Evolutionary conservation across 2,329 filamentous ascomycete genomes (phyloP), one percentile per base, ranked within the genome.

Genomic region (Fusarium musae): DNA sequence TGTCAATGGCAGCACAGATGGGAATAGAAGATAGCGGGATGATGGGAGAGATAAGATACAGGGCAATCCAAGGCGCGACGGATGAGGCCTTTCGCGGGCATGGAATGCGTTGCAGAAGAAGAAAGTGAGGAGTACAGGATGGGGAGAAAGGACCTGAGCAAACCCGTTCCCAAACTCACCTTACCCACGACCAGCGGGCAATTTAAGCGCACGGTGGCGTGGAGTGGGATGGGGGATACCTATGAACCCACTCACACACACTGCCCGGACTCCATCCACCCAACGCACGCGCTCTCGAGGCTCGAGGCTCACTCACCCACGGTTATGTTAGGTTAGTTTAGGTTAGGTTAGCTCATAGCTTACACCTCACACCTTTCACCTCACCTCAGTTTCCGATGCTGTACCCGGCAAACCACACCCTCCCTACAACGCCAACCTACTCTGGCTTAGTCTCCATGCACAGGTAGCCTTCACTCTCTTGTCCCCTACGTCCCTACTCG

Each of bases 121-220:
- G 78, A 79, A 80, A 78, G 79, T 77, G 79, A 80, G 78, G 80
- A 81, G 80, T 81, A 80, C 71, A 79, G 79, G 77, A 79, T 78
- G 80, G 80, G 82, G 81, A 80, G 82, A 79, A 82, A 82, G 78
- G 79, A 82, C 80, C 79, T 83, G 79, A 81, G 78, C 80, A 69
- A 81, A 78, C 79, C 77, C 75, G 64, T 73, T 74, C 47, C 40
- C 40, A 80, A 84, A 84, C 82, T 84, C 78, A 79, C 83, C 83
- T 84, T 76, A 84, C 83, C 83, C 83, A 84, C 78, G 79, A 81
- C 62, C 56, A 67, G 64, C 64, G 64, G 64, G 64, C 62, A 67
- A 66, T 66, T 67, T 67, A 67, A 66, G 34, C 28, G 52, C 64
- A 67, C 64, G 64, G 62, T 46, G 64, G 64, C 62, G 64, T 67